phyloP scores from a whole-genome alignment of 1,139 yeast species.

The Geotrichum fermentans region DNA sequence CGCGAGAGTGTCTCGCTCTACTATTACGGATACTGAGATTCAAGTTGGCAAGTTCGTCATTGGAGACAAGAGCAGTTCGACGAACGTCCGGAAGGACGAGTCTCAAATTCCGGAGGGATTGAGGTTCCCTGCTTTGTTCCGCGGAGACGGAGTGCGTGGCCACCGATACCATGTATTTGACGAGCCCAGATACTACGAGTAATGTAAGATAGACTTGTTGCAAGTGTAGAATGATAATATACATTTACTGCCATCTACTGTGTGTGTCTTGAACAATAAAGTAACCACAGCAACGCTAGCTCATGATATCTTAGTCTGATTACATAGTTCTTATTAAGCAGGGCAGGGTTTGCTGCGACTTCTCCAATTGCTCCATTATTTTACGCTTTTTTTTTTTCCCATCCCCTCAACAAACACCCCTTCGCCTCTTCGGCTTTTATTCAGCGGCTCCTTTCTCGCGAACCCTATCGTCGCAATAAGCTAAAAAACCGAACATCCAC shows the following conservation, averaged over 20 bases:
- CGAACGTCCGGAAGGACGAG: slow-evolving; percentile 53
- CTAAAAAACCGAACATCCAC: too few relatives aligned
- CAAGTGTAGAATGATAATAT: too few relatives aligned
- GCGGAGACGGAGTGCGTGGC: slow-evolving; percentile 93
- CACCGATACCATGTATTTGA: slow-evolving; percentile 92
- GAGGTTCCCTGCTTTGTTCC: slow-evolving; percentile 75
- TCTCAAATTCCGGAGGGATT: slow-evolving; percentile 54
- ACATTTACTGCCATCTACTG: too few relatives aligned
- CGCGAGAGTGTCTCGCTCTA: slow-evolving; percentile 87
- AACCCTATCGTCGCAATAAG: too few relatives aligned
- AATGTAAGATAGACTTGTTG: slow-evolving; percentile 16
- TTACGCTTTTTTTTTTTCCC: neutral
- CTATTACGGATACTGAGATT: slow-evolving; percentile 93
- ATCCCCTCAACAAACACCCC: neutral
- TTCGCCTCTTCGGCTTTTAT: neutral
- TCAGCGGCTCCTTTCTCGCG: too few relatives aligned
- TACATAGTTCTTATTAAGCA: too few relatives aligned
- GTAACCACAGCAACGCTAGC: too few relatives aligned
- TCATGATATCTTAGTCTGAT: too few relatives aligned
- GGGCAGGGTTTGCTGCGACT: neutral
- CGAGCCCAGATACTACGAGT: slow-evolving; percentile 69
- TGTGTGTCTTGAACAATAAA: too few relatives aligned
- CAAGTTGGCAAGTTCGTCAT: slow-evolving; percentile 88
- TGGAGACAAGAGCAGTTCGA: slow-evolving; percentile 46
- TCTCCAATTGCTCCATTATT: neutral